These are phyloP conservation scores for Xylaria sp. DNA, from an alignment of 495 filamentous ascomycete species.

Conservation along the genomic window DNA sequence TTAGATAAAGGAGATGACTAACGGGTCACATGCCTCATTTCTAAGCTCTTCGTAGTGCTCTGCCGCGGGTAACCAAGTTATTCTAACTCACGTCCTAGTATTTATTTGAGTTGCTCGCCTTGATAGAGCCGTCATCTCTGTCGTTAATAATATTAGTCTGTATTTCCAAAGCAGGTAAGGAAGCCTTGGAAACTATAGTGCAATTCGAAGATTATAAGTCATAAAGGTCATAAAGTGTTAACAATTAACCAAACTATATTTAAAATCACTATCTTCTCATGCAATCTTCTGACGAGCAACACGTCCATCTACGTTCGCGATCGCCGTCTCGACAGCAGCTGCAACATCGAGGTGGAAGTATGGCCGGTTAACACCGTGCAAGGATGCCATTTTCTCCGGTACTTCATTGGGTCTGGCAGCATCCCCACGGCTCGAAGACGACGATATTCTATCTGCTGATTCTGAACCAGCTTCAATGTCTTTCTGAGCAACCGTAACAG, in stretches of 20 bases:
- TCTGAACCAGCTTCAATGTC: conserved; percentile 29
- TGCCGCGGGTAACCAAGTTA: too few species aligned
- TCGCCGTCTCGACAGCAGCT: conserved; percentile 82
- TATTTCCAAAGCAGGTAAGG: neutral
- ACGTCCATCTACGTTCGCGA: conserved; percentile 64
- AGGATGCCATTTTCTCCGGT: conserved; percentile 36
- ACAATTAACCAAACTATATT: neutral
- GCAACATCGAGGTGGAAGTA: conserved; percentile 69
- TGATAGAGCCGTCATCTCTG: neutral
- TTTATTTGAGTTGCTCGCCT: neutral
- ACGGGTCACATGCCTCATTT: too few species aligned
- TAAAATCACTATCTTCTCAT: neutral
- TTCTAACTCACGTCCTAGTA: neutral
- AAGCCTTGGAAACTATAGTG: too few species aligned
- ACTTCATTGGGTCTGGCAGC: conserved; percentile 14
- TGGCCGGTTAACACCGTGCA: conserved; percentile 58
- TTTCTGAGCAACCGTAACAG: conserved; percentile 32
- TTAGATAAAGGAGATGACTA: too few species aligned
- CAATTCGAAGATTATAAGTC: too few species aligned
- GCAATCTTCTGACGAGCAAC: conserved; percentile 3
- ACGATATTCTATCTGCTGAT: conserved; percentile 32
- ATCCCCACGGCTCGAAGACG: conserved; percentile 28
- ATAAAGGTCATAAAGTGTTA: neutral
- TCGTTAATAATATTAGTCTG: neutral
- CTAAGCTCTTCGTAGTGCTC: too few species aligned